Conservation (phyloP, 305 asterid species). For the Fraxinus xanthoxyloides region DNA sequence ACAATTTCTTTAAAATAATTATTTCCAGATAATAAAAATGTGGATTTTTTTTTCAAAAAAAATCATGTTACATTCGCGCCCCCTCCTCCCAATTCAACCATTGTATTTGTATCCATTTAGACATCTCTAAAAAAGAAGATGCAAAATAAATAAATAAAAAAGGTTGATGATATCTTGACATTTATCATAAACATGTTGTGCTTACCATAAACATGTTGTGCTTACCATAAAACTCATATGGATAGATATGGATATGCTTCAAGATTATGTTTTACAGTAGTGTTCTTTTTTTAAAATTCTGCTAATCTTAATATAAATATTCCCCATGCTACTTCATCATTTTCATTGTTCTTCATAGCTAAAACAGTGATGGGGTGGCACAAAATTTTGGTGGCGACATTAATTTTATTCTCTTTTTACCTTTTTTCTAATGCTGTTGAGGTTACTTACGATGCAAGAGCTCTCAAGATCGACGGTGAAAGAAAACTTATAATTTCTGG, state of each 20-base stretch:
- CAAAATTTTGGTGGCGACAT: not conserved
- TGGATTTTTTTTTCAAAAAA: not conserved
- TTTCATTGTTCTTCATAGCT: not conserved
- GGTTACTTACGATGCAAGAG: conserved; percentile 27
- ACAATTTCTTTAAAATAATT: not conserved
- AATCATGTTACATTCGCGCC: no score
- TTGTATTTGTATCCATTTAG: no score
- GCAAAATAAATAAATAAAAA: not conserved
- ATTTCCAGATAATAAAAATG: not conserved
- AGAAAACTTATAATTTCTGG: conserved; percentile 31
- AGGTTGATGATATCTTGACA: not conserved
- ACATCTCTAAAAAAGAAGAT: not conserved
- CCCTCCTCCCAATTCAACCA: no score
- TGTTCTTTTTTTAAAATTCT: not conserved
- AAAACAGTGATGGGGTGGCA: not conserved
- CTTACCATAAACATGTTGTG: not conserved
- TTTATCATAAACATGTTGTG: not conserved
- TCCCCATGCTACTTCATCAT: not conserved
- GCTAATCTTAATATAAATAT: not conserved
- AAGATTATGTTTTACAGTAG: not conserved
- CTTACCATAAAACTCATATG: not conserved
- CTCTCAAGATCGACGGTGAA: conserved; percentile 25
- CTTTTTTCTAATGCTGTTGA: conserved; percentile 4
- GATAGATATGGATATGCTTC: not conserved
- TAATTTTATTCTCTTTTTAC: not conserved